Percentiles rank a stretch among this genome's conserved stretches.
phyloP scores from a whole-genome alignment of 2,329 filamentous ascomycete species.

The Colletotrichum lini region DNA sequence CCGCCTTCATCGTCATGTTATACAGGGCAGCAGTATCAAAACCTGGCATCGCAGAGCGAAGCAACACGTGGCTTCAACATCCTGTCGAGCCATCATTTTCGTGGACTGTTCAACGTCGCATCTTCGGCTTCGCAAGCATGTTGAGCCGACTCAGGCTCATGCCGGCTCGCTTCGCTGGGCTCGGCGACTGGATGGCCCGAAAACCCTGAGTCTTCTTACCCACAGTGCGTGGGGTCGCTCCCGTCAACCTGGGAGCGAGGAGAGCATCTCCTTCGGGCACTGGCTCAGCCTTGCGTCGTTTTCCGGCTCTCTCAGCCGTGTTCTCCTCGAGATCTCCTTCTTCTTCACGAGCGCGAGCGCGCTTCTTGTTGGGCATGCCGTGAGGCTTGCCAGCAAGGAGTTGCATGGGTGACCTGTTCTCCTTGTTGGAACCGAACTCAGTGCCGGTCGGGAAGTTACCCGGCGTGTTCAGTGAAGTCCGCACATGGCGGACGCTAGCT shows the following conservation, averaged over 20 bases:
- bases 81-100: not conserved
- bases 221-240: slow-evolving; percentile 51
- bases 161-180: slow-evolving; percentile 63
- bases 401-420: slow-evolving; percentile 63
- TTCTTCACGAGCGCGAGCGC: slow-evolving; percentile 70
- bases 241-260: slow-evolving; percentile 63
- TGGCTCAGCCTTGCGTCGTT: slow-evolving; percentile 70
- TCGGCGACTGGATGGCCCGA: slow-evolving; percentile 49
- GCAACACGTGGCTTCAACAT: not conserved
- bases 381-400: slow-evolving; percentile 67
- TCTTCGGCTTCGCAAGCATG: slow-evolving; percentile 73
- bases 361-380: slow-evolving; percentile 77
- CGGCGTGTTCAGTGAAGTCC: slow-evolving; percentile 68
- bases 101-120: slow-evolving; percentile 58
- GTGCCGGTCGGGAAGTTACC: slow-evolving; percentile 64
- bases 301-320: slow-evolving; percentile 66
- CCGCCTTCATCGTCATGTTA: slow-evolving; percentile 29
- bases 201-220: slow-evolving; percentile 54
- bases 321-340: slow-evolving; percentile 73
- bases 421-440: slow-evolving; percentile 63
- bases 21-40: slow-evolving; percentile 27
- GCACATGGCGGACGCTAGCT: slow-evolving; percentile 72
- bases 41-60: not conserved
- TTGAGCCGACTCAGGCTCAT: slow-evolving; percentile 73
- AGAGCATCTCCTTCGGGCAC: slow-evolving; percentile 67